A percentile compares a stretch with the other conserved stretches of the same genome.
Evolutionary conservation across 2,329 filamentous ascomycete species (phyloP).

Genomic region (Stagonosporopsis rhizophila): DNA sequence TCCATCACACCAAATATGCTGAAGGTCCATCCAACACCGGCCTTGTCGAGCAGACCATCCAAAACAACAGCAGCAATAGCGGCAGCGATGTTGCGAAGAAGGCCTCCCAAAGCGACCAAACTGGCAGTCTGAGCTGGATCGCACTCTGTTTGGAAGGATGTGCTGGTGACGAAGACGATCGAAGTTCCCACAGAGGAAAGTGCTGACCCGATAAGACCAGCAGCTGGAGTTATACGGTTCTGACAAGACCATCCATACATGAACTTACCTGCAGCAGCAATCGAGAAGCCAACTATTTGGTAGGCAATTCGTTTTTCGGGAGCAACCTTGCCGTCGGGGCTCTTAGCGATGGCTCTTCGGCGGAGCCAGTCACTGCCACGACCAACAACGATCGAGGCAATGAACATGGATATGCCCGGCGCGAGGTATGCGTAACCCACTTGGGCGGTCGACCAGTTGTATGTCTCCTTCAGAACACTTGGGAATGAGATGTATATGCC

Average conservation of each 20-base stretch:
- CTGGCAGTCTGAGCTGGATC: constrained; percentile 50
- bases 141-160: constrained; percentile 53
- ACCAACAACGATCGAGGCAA: constrained; percentile 50
- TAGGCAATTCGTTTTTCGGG: constrained; percentile 52
- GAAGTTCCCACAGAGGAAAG: constrained; percentile 49
- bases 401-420: constrained; percentile 42
- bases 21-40: constrained; percentile 53
- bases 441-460: constrained; percentile 46
- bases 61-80: constrained; percentile 51
- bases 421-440: constrained; percentile 50
- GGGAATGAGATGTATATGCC: constrained; percentile 38
- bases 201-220: constrained; percentile 30
- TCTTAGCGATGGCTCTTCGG: constrained; percentile 36
- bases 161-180: constrained; percentile 53
- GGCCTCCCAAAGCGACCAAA: constrained; percentile 51
- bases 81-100: constrained; percentile 52
- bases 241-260: constrained; percentile 54
- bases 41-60: constrained; percentile 39
- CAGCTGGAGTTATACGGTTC: constrained; percentile 32
- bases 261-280: constrained; percentile 48
- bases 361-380: constrained; percentile 49
- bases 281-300: constrained; percentile 51
- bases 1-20: constrained; percentile 49
- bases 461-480: constrained; percentile 35
- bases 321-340: constrained; percentile 34